phyloP scores from a whole-genome alignment of 2,329 filamentous ascomycete species.

The Phoma sp. region DNA sequence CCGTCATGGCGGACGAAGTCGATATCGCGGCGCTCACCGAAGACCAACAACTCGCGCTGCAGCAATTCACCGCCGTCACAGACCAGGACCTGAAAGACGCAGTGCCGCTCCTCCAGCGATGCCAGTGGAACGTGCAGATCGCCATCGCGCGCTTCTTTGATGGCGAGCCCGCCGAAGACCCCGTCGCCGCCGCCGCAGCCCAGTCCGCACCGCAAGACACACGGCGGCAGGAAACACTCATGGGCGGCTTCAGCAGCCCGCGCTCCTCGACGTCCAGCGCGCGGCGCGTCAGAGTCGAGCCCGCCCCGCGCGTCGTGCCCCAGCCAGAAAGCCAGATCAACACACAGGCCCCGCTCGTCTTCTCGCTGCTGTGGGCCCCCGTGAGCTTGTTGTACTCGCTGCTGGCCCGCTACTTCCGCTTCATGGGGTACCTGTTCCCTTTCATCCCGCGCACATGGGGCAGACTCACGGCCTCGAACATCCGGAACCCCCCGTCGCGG shows the following conservation, averaged over 20 bases:
- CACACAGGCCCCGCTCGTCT: constrained; percentile 75
- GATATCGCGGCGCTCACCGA: constrained; percentile 75
- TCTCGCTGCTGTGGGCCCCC: constrained; percentile 81
- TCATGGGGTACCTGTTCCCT: constrained; percentile 79
- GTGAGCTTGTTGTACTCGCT: constrained; percentile 80
- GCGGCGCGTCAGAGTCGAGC: constrained; percentile 59
- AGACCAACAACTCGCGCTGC: constrained; percentile 81
- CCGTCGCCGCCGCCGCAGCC: constrained; percentile 74
- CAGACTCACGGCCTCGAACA: constrained; percentile 58
- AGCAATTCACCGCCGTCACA: constrained; percentile 89
- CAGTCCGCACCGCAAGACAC: constrained; percentile 66
- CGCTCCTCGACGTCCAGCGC: constrained; percentile 41
- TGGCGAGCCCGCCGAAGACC: constrained; percentile 81
- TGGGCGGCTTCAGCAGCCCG: constrained; percentile 56
- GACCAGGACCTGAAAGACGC: constrained; percentile 80
- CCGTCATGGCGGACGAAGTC: constrained; percentile 51
- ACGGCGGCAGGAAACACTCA: constrained; percentile 75
- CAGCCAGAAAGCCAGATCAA: constrained; percentile 70
- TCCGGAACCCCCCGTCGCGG: constrained; percentile 50
- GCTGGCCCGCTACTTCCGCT: constrained; percentile 72
- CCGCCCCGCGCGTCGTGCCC: constrained; percentile 85
- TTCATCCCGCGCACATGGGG: constrained; percentile 74
- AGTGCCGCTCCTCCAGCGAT: constrained; percentile 79
- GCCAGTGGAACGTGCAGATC: constrained; percentile 97
- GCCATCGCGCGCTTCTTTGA: constrained; percentile 98